Percentiles rank a stretch among this genome's conserved stretches.
These are phyloP conservation scores for Monascus ruber DNA, from an alignment of 2,329 filamentous ascomycete genomes.

Conservation along the genomic window DNA sequence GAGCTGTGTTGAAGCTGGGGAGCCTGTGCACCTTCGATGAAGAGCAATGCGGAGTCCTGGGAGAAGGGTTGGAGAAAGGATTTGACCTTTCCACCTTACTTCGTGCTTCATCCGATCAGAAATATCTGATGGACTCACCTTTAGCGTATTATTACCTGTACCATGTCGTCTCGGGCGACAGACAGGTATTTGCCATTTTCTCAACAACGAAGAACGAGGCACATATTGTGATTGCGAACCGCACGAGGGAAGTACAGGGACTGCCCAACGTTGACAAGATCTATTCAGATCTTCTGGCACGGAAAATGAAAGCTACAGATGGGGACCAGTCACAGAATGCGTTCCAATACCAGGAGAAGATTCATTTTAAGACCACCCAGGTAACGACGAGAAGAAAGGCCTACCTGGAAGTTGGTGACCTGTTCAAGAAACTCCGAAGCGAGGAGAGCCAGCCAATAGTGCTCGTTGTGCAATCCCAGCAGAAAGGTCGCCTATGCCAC, in stretches of 20 bases:
- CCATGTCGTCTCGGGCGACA: constrained; percentile 79
- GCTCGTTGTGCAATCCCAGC: constrained; percentile 83
- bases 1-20: constrained; percentile 79
- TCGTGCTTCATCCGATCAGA: constrained; percentile 52
- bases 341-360: constrained; percentile 74
- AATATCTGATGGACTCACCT: constrained; percentile 64
- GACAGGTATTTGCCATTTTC: constrained; percentile 88
- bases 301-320: constrained; percentile 52
- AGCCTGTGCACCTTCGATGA: constrained; percentile 91
- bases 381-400: constrained; percentile 85
- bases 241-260: constrained; percentile 67
- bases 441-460: constrained; percentile 72
- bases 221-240: constrained; percentile 79
- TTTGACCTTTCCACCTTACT: constrained; percentile 75
- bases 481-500: constrained; percentile 66
- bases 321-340: constrained; percentile 66
- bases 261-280: constrained; percentile 84
- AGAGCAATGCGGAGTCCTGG: constrained; percentile 76
- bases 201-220: constrained; percentile 71
- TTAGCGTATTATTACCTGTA: constrained; percentile 86
- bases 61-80: constrained; percentile 82
- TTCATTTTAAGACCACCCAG: constrained; percentile 76
- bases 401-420: constrained; percentile 73
- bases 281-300: constrained; percentile 63
- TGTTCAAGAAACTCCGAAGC: constrained; percentile 79